phyloP scores from a whole-genome alignment of 1,284 basidiomycete species.

The Ustilago sp. region DNA sequence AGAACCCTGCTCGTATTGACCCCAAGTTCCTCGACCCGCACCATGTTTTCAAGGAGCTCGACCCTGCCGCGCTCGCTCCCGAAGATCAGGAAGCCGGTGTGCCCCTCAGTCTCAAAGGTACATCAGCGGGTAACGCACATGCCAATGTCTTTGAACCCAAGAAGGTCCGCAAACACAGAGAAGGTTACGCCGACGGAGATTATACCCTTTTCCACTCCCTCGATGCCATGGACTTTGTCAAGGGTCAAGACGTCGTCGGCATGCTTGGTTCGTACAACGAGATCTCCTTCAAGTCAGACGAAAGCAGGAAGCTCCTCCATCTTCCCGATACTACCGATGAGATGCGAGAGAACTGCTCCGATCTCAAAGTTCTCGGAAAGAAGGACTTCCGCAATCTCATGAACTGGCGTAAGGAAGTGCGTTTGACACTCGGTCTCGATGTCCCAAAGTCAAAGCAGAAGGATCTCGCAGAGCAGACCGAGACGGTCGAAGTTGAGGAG shows the following conservation, averaged over 20 bases:
- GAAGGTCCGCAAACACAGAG: conserved; percentile 91
- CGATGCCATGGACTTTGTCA: conserved; percentile 81
- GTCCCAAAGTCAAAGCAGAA: conserved; percentile 41
- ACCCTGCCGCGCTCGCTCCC: conserved; percentile 64
- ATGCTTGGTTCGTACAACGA: conserved; percentile 85
- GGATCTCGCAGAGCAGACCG: conserved; percentile 47
- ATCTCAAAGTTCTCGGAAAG: conserved; percentile 97
- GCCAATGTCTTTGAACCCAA: conserved; percentile 95
- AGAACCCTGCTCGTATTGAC: conserved; percentile 94
- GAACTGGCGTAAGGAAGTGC: conserved; percentile 80
- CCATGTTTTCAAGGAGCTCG: conserved; percentile 94
- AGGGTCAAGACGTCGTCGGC: conserved; percentile 73
- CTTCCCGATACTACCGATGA: conserved; percentile 75
- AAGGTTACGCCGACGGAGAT: conserved; percentile 96
- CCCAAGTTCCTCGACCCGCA: conserved; percentile 98
- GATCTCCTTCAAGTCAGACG: conserved; percentile 79
- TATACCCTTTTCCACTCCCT: conserved; percentile 87
- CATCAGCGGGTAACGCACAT: conserved; percentile 63
- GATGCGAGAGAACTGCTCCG: conserved; percentile 83
- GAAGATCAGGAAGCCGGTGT: conserved; percentile 38
- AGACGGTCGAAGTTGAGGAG: conserved; percentile 76
- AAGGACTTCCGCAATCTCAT: conserved; percentile 94
- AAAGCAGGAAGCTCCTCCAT: conserved; percentile 81
- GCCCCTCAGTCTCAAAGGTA: conserved; percentile 55
- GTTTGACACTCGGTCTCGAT: conserved; percentile 76